phyloP scores from a whole-genome alignment of 2,329 filamentous ascomycete genomes.

The Pseudogymnoascus sp. region DNA sequence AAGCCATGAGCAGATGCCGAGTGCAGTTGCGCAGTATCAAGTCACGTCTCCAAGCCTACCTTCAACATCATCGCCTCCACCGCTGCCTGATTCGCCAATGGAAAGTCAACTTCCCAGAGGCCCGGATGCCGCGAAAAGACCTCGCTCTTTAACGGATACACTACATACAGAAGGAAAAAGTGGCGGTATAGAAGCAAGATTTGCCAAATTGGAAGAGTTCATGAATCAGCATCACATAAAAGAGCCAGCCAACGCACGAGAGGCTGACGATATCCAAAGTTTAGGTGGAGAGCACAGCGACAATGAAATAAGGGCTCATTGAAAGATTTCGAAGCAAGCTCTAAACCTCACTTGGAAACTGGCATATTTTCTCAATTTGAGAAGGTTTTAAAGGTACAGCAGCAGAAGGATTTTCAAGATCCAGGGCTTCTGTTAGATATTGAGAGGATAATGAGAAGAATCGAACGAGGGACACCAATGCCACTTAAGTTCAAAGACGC shows the following conservation, averaged over 20 bases:
- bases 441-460: slow-evolving; percentile 30
- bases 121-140: background rate
- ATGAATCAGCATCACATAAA: background rate
- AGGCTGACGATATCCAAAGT: background rate
- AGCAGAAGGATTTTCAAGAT: slow-evolving; percentile 16
- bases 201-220: background rate
- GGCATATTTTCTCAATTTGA: background rate
- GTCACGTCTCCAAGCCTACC: background rate
- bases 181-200: background rate
- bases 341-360: background rate
- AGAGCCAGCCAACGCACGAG: background rate
- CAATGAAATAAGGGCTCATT: background rate
- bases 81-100: background rate
- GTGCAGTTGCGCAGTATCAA: background rate
- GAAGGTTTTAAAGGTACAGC: background rate
- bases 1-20: background rate
- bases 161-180: background rate
- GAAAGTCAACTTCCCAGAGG: background rate
- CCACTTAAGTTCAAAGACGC: slow-evolving; percentile 85
- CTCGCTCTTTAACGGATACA: background rate
- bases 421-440: slow-evolving; percentile 20
- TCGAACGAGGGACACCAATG: slow-evolving; percentile 38
- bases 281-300: background rate
- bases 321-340: background rate
- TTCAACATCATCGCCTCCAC: background rate